Base-by-base conservation (phyloP, 2,329 filamentous ascomycete species). In the Diplodia intermedia region DNA sequence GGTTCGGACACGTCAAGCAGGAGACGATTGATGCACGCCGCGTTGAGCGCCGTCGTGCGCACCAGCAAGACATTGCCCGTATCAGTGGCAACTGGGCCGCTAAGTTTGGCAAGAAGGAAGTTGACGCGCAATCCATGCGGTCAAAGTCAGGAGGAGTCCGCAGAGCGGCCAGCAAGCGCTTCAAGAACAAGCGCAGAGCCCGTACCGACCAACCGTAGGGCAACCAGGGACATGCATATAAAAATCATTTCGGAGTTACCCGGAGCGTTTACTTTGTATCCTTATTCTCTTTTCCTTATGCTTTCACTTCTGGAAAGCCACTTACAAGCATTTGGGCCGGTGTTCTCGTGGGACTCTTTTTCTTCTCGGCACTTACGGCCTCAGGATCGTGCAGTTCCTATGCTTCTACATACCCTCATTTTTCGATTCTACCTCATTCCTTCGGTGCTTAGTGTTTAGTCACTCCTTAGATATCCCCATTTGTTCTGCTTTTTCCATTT, bases 1-100 rank as follows among this genome's bases (percentile, higher is more conserved):
- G 91, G 5, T 93, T 94, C 72, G 90, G 89, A 7, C 90, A 93
- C 73, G 83, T 97, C 20, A 93, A 89, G 74, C 93, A 97, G 77
- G 90, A 90, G 18, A 87, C 88, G 4, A 91, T 97, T 69, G 93
- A 97, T 72, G 86, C 89, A 72, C 86, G 91, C 70, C 84, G 94
- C 57, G 84, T 87, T 56, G 89, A 93, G 75, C 86, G 91, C 61
- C 61, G 70, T 18, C 68, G 62, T 60, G 57, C 55, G 52, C 67
- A 70, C 33, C 57, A 56, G 15, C 50, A 63, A 20, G 70, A 71
- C 26, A 68, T 70, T 55, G 66, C 65, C 29, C 60, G 61, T 31
- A 66, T 70, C 52, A 70, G 57, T 14, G 65, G 65, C 47, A 63
- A 53, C 43, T 62, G 66, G 66, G 66, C 55, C 43, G 43, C 60